Evolutionary conservation across 495 filamentous ascomycete genomes (phyloP), one percentile per base, ranked within the genome.

Genomic region (Amorphotheca resinae): DNA sequence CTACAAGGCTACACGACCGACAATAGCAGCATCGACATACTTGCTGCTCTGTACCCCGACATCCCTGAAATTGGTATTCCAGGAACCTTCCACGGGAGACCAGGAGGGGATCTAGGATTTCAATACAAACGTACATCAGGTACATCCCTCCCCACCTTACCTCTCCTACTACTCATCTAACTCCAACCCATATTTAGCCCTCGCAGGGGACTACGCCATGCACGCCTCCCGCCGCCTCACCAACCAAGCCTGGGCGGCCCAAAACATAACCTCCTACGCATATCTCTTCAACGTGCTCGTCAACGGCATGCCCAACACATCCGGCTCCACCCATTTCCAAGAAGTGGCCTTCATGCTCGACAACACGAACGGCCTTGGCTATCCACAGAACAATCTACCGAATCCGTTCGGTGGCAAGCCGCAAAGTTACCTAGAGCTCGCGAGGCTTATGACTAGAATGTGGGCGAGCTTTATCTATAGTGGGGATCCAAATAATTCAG

Each of bases 331-430:
- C 4, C 67, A 70, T 42, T 68, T 68, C 46, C 52, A 60, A 30
- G 67, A 70, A 48, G 62, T 70, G 2, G 61, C 65, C 0, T 70
- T 68, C 48, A 60, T 67, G 4, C 63, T 68, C 45, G 42, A 62
- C 46, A 69, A 69, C 41, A 48, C 41, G 8, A 32, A 51, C n/a
- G 64, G 64, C 12, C 11, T 53, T 2, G 67, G 67, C 3, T 68
- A 65, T 47, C 7, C 15, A 6, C 7, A 22, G 5, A 15, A 20
- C 9, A 8, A 12, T 38, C 9, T 22, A 8, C 41, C 48, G 35
- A 56, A 63, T 33, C 65, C 64, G 8, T 65, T 65, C 43, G n/a
- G 9, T 18, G 28, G 18, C 28, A 40, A 41, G 50, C 39, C 39
- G 16, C 14, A 42, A 6, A 9, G 35, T 28, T 48, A 40, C 1